phyloP scores from a whole-genome alignment of 2,329 filamentous ascomycete genomes.

The Trichoderma polysporum region DNA sequence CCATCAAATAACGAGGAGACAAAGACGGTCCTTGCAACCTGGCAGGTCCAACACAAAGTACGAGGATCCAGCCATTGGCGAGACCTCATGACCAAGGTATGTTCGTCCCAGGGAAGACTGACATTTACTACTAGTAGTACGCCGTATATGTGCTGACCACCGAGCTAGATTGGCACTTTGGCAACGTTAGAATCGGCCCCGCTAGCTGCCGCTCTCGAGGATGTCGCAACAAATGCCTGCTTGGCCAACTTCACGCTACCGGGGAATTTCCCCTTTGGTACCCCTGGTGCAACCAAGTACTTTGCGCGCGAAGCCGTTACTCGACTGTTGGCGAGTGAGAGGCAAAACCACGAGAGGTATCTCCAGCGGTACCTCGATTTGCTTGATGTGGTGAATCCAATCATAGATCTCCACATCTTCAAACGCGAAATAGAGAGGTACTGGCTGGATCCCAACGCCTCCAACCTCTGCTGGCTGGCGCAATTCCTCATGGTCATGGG shows the following conservation, averaged over 20 bases:
- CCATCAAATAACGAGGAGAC: slow-evolving; percentile 28
- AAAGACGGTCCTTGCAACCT: slow-evolving; percentile 33
- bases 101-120: no score
- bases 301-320: slow-evolving; percentile 33
- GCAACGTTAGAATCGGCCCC: slow-evolving; percentile 30
- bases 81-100: slow-evolving; percentile 39
- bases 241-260: slow-evolving; percentile 38
- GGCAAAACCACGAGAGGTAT: slow-evolving; percentile 29
- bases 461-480: slow-evolving; percentile 35
- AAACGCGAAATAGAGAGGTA: slow-evolving; percentile 33
- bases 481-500: slow-evolving; percentile 39
- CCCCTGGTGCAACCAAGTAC: slow-evolving; percentile 36
- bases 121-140: background rate
- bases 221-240: slow-evolving; percentile 37
- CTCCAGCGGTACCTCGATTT: slow-evolving; percentile 34
- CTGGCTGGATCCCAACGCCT: slow-evolving; percentile 33
- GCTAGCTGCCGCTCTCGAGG: slow-evolving; percentile 32
- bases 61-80: slow-evolving; percentile 39
- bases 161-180: slow-evolving; percentile 31
- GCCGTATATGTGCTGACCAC: background rate
- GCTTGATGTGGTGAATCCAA: slow-evolving; percentile 37
- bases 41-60: slow-evolving; percentile 37
- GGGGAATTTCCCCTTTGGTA: slow-evolving; percentile 41
- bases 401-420: slow-evolving; percentile 35
- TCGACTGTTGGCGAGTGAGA: slow-evolving; percentile 33